Conservation (phyloP, 1,284 basidiomycete genomes). For the Trichosporon asahii region DNA sequence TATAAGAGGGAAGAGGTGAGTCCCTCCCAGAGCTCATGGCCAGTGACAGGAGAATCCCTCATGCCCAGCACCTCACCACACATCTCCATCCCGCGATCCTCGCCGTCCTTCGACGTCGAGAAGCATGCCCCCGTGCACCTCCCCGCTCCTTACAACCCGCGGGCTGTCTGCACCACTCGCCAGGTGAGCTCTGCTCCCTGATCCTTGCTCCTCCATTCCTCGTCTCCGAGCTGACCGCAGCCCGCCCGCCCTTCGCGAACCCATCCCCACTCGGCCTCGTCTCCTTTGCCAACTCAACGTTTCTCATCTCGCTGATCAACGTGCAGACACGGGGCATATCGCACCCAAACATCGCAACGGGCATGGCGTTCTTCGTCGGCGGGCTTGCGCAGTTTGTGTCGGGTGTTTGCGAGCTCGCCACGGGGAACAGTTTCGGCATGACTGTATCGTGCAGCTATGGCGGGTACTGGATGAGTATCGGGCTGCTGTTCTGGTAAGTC, state of each 20-base stretch:
- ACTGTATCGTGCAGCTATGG: slow-evolving; percentile 61
- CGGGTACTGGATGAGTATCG: slow-evolving; percentile 75
- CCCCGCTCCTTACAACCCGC: background rate
- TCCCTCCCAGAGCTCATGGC: no score
- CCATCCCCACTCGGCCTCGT: slow-evolving; percentile 53
- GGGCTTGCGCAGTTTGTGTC: slow-evolving; percentile 64
- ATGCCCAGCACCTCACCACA: background rate
- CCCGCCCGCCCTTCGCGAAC: slow-evolving; percentile 51
- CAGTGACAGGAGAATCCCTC: background rate
- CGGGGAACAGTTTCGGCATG: slow-evolving; percentile 58
- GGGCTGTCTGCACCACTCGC: background rate
- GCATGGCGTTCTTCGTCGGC: slow-evolving; percentile 72
- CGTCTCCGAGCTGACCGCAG: background rate
- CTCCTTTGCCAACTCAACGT: slow-evolving; percentile 12
- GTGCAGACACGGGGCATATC: slow-evolving; percentile 45
- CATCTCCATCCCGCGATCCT: background rate
- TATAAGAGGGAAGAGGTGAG: no score
- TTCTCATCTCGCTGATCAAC: slow-evolving; percentile 11
- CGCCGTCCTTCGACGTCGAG: background rate
- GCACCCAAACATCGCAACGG: slow-evolving; percentile 56
- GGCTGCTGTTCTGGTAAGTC: slow-evolving; percentile 39
- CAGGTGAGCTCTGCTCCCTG: background rate
- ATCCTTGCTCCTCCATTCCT: no score
- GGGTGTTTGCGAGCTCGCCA: slow-evolving; percentile 58
- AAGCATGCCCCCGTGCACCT: background rate